Evolutionary conservation across 148 eudicot species (phyloP), one percentile per base, ranked within the genome.

Genomic region (Rhododendron ovatum): DNA sequence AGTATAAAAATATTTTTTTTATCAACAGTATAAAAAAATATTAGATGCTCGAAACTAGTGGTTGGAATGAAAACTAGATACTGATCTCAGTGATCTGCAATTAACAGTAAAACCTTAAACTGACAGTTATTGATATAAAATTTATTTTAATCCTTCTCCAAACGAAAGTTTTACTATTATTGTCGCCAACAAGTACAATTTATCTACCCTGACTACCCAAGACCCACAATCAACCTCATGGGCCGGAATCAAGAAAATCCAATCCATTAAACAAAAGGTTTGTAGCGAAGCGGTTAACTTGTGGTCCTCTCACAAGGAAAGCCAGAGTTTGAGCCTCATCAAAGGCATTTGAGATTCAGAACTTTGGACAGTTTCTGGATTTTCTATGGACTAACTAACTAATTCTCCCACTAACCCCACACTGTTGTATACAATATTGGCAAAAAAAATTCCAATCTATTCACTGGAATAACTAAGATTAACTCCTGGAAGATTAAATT

Each of bases 361-460:
- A 0, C 7, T 41, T 0, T 41, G 1, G 1, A 41, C 43, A 41
- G 0, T 1, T 5, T 41, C 0, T 0, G 0, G 7, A 41, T 41
- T 7, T 41, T 7, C 0, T 41, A 1, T 41, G 7, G 7, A 41
- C 43, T 41, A 41, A 41, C 43, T 41, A 41, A 41, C 7, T 41
- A 41, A 41, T 41, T 41, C 0, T 0, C 0, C 43, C 7, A 7
- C 43, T 41, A 5, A 5, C 0, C 1, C 43, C 43, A 41, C 43
- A 41, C 6, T 41, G 43, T 39, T 41, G 7, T 41, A 41, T 41
- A 41, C 43, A 41, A 41, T 41, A 0, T 6, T 41, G 43, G 5
- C 5, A 41, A 41, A 41, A 41, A 41, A 41, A 5, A 5, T 6
- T 6, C 7, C 7, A 41, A 2, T 55, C 1, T 24, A 55, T 55